Evolutionary conservation across 805 yeast species (phyloP).

Genomic region (Ogataea thermomethanolica): DNA sequence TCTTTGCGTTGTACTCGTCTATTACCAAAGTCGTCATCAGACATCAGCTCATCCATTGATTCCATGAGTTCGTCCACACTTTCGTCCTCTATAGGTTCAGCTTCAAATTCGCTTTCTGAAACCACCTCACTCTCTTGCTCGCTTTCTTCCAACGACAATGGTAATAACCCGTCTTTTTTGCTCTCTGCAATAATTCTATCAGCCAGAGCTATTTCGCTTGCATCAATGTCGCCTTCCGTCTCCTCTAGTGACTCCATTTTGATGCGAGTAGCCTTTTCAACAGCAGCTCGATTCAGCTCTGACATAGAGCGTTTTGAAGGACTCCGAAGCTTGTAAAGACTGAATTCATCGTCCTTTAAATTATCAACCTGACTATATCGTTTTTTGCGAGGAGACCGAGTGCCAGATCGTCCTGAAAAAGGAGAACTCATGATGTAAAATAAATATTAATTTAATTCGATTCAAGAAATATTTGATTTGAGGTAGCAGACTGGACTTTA

Average conservation of each 20-base stretch:
- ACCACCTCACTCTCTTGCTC: conserved; percentile 3
- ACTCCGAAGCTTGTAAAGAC: conserved; percentile 45
- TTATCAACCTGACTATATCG: conserved; percentile 16
- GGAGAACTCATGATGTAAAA: conserved; percentile 6
- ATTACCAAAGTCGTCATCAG: conserved; percentile 1
- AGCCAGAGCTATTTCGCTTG: conserved; percentile 43
- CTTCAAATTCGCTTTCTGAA: conserved; percentile 7
- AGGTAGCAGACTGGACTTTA: too few relatives aligned
- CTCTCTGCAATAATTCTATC: conserved; percentile 43
- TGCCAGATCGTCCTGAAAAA: conserved; percentile 20
- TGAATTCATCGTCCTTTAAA: conserved; percentile 18
- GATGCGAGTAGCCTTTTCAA: conserved; percentile 42
- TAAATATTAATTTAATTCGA: neutral
- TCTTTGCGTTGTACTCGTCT: neutral
- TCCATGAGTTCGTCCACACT: conserved; percentile 5
- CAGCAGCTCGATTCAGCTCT: conserved; percentile 45
- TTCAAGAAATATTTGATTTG: too few relatives aligned
- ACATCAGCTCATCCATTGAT: conserved; percentile 5
- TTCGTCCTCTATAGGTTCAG: conserved; percentile 3
- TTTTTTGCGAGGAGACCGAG: conserved; percentile 37
- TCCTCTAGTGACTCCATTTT: conserved; percentile 20
- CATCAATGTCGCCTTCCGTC: conserved; percentile 34
- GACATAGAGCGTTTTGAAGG: conserved; percentile 38
- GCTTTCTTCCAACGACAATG: conserved; percentile 8
- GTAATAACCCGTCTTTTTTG: conserved; percentile 26